Evolutionary conservation across 495 filamentous ascomycete species (phyloP).

Genomic region (Penicillium roqueforti): DNA sequence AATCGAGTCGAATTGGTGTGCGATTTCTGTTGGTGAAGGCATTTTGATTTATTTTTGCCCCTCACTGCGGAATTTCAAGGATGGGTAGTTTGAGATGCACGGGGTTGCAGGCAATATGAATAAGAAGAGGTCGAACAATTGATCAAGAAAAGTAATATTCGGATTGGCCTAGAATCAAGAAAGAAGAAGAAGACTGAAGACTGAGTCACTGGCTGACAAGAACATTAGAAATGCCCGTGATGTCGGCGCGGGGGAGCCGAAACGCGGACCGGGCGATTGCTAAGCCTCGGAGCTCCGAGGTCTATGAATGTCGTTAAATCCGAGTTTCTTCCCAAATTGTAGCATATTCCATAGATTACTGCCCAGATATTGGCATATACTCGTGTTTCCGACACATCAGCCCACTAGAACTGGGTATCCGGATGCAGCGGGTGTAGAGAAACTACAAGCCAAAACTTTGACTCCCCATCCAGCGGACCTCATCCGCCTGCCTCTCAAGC

Average conservation of each 20-base stretch:
- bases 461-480: constrained; percentile 70
- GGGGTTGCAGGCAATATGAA: not conserved
- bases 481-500: constrained; percentile 75
- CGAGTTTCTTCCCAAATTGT: not conserved
- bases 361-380: not conserved
- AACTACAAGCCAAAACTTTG: constrained; percentile 49
- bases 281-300: constrained; percentile 11
- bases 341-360: not conserved
- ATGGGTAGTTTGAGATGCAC: not conserved
- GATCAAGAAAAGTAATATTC: not conserved
- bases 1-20: constrained; percentile 70
- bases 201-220: constrained; percentile 25
- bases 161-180: not conserved
- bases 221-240: constrained; percentile 31
- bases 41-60: constrained; percentile 29
- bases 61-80: constrained; percentile 18
- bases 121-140: not conserved
- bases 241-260: constrained; percentile 26
- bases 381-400: not conserved
- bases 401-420: not conserved
- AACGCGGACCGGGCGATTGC: constrained; percentile 9
- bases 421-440: not conserved
- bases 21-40: constrained; percentile 35
- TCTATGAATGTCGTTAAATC: not conserved
- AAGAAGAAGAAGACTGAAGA: constrained; percentile 2